Percentiles rank a stretch among this genome's conserved stretches.
Conservation (phyloP, 768 basidiomycete genomes). For the Austroboletus festivus region DNA sequence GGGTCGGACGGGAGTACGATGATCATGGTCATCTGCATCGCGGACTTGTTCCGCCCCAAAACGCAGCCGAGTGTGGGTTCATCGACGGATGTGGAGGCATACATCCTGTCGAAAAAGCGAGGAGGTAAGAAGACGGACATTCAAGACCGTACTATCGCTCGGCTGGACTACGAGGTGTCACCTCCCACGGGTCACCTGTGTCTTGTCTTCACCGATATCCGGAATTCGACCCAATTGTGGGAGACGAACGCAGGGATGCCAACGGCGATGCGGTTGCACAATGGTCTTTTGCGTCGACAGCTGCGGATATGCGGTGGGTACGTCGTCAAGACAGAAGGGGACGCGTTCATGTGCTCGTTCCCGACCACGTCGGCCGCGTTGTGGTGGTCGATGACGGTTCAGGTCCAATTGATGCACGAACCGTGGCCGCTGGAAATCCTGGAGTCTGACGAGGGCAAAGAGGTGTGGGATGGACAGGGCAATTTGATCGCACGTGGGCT, state of each 20-base stretch:
- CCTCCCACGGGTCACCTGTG: constrained; percentile 86
- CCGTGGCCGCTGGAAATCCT: constrained; percentile 93
- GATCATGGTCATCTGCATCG: constrained; percentile 94
- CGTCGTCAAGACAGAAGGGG: constrained; percentile 99
- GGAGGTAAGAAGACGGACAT: constrained; percentile 46
- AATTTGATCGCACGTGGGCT: constrained; percentile 79
- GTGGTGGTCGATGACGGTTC: constrained; percentile 88
- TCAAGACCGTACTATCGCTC: constrained; percentile 53
- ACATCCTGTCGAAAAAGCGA: constrained; percentile 29
- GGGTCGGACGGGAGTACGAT: constrained; percentile 91
- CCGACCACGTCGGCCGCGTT: constrained; percentile 81
- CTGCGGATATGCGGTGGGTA: constrained; percentile 92
- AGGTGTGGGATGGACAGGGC: constrained; percentile 63
- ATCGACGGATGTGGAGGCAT: constrained; percentile 38
- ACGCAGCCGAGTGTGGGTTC: constrained; percentile 36
- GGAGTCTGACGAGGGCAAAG: constrained; percentile 87
- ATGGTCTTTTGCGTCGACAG: constrained; percentile 78
- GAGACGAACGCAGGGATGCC: constrained; percentile 95
- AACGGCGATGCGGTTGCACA: constrained; percentile 88
- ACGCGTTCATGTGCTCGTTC: constrained; percentile 99
- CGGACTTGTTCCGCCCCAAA: constrained; percentile 66
- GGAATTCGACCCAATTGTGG: constrained; percentile 96
- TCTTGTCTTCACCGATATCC: constrained; percentile 96
- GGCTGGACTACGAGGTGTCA: constrained; percentile 74
- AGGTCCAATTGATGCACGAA: constrained; percentile 74